Evolutionary conservation across 306 rosid genomes (phyloP).

Genomic region (Carpinus fangiana): DNA sequence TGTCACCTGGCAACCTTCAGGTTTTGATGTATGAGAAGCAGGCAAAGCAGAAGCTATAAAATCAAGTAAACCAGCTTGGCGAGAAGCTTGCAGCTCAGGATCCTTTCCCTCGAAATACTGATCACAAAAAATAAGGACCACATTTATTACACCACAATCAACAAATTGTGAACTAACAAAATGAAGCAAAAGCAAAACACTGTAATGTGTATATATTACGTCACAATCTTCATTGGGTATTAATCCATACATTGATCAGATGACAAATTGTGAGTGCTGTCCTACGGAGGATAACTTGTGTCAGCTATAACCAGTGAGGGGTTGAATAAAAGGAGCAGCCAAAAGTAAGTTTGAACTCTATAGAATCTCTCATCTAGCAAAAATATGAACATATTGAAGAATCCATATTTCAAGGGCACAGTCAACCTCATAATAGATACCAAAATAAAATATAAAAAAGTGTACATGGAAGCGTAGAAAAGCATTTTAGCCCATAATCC

Average conservation of each 20-base stretch:
- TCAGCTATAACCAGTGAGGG: neutral
- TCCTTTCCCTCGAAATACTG: conserved; percentile 97
- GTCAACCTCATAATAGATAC: conserved; percentile 3
- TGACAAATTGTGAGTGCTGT: neutral
- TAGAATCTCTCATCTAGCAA: neutral
- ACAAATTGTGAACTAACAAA: conserved; percentile 7
- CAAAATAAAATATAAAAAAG: neutral
- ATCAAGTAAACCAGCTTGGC: conserved; percentile 95
- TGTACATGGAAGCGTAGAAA: neutral
- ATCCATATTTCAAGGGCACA: neutral
- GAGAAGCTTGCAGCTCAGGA: conserved; percentile 88
- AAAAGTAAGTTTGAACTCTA: neutral
- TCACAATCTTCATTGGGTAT: neutral
- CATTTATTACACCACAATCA: too few relatives aligned
- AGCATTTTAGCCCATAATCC: neutral
- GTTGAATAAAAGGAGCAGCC: neutral
- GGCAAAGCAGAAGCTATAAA: conserved; percentile 97
- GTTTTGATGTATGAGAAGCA: conserved; percentile 96
- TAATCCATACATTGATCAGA: neutral
- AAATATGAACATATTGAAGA: neutral
- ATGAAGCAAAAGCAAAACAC: neutral
- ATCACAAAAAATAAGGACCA: conserved; percentile 10
- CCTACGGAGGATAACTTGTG: neutral
- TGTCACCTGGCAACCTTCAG: conserved; percentile 93
- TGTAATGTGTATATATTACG: neutral